Evolutionary conservation across 371 early-diverging fungal species (phyloP), one percentile per base, ranked within the genome.

Genomic region (Sporodiniella umbellata): DNA sequence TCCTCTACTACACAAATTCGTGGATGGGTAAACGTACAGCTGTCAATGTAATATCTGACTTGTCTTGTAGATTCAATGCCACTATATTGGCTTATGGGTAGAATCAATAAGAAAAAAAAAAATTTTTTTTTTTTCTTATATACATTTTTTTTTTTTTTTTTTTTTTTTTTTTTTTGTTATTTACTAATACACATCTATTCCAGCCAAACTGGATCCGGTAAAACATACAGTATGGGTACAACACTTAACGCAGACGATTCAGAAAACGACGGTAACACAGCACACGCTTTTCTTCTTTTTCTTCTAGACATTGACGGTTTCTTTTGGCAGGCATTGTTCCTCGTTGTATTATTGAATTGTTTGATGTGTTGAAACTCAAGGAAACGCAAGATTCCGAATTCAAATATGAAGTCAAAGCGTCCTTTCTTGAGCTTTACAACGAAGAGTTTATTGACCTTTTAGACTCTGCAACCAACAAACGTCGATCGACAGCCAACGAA

Each of bases 171-270:
- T n/a, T n/a, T n/a, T n/a, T n/a, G n/a, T n/a, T n/a, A n/a, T n/a
- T n/a, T n/a, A n/a, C n/a, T n/a, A n/a, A n/a, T n/a, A n/a, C n/a
- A n/a, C n/a, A n/a, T n/a, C n/a, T n/a, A n/a, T 51, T 3, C 44
- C 47, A 70, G 89, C 21, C 92, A 96, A 76, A 92, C 93, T 14
- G 91, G 92, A 10, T 89, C 91, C 14, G 98, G 98, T 40, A 99
- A 99, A 79, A 99, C 99, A 4, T 94, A 89, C 62, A 99, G 98
- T 21, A 99, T 99, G 98, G 94, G 95, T 46, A 93, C 93, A 10
- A 84, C 51, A 42, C 45, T 67, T 43, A 57, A 40, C 25, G 80
- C 78, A 43, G 64, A 66, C 45, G 56, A 68, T 48, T 60, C 70
- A 64, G 66, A 67, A 61, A 42, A 23, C 25, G 26, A 25, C 30